phyloP scores from a whole-genome alignment of 495 filamentous ascomycete genomes.

The Elaphomyces granulatus region DNA sequence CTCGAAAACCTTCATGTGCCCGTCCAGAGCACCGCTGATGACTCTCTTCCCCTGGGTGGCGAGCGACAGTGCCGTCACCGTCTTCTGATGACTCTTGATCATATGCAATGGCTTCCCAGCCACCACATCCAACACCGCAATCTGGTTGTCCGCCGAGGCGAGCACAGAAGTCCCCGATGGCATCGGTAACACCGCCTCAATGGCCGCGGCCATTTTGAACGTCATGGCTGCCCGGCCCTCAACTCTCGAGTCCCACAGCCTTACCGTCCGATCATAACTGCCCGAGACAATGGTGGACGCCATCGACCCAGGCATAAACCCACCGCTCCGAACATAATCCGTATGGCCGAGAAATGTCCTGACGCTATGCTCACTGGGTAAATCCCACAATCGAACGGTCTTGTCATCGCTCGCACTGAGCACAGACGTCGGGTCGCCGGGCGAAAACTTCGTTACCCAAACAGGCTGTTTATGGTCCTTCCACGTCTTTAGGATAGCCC shows the following conservation, averaged over 20 bases:
- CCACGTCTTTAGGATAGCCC: constrained; percentile 94
- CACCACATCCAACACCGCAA: constrained; percentile 87
- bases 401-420: constrained; percentile 81
- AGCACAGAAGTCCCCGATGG: constrained; percentile 74
- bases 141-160: constrained; percentile 71
- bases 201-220: constrained; percentile 78
- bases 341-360: constrained; percentile 73
- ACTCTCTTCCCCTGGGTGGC: constrained; percentile 68
- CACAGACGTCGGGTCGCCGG: constrained; percentile 67
- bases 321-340: constrained; percentile 80
- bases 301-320: constrained; percentile 70
- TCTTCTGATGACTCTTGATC: constrained; percentile 93
- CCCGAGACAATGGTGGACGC: constrained; percentile 61
- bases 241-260: constrained; percentile 80
- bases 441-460: constrained; percentile 80
- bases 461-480: constrained; percentile 89
- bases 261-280: constrained; percentile 86
- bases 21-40: constrained; percentile 78
- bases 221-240: constrained; percentile 59
- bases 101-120: constrained; percentile 75
- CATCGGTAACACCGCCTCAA: constrained; percentile 77
- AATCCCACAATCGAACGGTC: constrained; percentile 86
- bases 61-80: constrained; percentile 68
- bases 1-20: constrained; percentile 93
- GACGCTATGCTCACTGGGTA: constrained; percentile 61